These are phyloP conservation scores for Tricholoma sp. DNA, from an alignment of 768 basidiomycete genomes.

Conservation along the genomic window DNA sequence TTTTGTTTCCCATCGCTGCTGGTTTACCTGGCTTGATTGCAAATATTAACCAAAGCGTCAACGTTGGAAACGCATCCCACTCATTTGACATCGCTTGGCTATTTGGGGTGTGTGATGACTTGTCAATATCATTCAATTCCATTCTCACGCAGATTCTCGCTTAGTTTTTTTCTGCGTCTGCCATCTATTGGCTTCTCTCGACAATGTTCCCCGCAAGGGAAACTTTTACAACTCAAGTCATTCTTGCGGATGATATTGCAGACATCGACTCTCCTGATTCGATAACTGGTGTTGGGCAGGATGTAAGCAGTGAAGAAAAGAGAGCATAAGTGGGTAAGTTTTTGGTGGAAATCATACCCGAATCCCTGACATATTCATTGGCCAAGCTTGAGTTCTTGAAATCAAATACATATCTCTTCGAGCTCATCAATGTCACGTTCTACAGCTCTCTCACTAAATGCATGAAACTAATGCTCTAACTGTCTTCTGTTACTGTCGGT, in stretches of 20 bases:
- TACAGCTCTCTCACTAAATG: no score
- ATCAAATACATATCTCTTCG: no score
- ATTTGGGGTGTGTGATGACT: constrained; percentile 53
- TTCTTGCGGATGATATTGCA: constrained; percentile 23
- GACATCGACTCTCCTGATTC: neutral
- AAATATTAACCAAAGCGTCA: constrained; percentile 62
- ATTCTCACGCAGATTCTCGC: neutral
- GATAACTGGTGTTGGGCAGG: neutral
- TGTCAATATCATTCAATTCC: neutral
- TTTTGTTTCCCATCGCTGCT: constrained; percentile 64
- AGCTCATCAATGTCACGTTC: no score
- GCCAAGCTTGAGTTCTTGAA: no score
- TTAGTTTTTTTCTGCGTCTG: constrained; percentile 34
- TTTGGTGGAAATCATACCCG: no score
- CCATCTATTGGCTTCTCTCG: constrained; percentile 33
- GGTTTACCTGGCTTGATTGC: constrained; percentile 74
- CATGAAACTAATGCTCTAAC: no score
- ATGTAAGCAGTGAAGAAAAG: neutral
- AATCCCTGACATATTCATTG: no score
- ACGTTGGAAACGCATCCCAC: constrained; percentile 50
- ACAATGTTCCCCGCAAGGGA: constrained; percentile 35
- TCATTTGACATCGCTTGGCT: constrained; percentile 75
- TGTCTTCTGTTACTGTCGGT: no score
- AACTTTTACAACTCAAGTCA: constrained; percentile 32
- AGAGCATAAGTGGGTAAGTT: no score